Conservation (phyloP, 495 filamentous ascomycete species). For the Chaetomium tenue region DNA sequence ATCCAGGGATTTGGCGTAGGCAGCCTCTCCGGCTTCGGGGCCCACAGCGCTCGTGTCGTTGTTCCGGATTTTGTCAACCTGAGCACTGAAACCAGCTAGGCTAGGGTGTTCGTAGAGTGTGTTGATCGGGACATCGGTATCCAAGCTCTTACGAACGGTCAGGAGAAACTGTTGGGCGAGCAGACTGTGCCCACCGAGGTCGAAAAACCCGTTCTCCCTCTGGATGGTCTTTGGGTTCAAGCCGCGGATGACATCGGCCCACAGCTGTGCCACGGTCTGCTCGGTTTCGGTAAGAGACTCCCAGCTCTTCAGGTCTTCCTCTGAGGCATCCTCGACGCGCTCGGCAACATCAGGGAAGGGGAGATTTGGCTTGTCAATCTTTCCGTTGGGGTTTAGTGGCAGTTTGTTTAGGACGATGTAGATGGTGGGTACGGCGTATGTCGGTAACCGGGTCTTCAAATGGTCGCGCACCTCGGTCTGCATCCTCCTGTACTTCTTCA, state of each 20-base stretch:
- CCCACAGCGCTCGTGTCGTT: conserved; percentile 40
- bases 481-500: conserved; percentile 65
- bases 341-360: conserved; percentile 80
- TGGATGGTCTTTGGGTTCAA: conserved; percentile 59
- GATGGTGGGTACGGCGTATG: conserved; percentile 76
- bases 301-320: conserved; percentile 69
- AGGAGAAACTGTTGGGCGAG: conserved; percentile 80
- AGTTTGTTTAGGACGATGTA: conserved; percentile 77
- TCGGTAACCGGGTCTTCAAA: conserved; percentile 71
- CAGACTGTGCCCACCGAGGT: conserved; percentile 83
- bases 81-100: conserved; percentile 66
- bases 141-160: conserved; percentile 61
- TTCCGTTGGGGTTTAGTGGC: conserved; percentile 92
- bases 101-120: conserved; percentile 75
- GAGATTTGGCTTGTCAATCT: conserved; percentile 85
- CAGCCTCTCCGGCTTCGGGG: conserved; percentile 59
- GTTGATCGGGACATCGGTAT: conserved; percentile 69
- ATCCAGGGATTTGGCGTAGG: conserved; percentile 61
- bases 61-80: conserved; percentile 64
- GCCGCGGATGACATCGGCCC: conserved; percentile 52
- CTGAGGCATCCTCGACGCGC: conserved; percentile 54
- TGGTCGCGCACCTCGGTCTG: conserved; percentile 72
- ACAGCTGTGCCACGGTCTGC: conserved; percentile 36
- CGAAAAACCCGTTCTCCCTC: conserved; percentile 75
- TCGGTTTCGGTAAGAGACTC: conserved; percentile 50